Evolutionary conservation across 2,329 filamentous ascomycete genomes (phyloP).

Genomic region (Chaetomiaceae sp.): DNA sequence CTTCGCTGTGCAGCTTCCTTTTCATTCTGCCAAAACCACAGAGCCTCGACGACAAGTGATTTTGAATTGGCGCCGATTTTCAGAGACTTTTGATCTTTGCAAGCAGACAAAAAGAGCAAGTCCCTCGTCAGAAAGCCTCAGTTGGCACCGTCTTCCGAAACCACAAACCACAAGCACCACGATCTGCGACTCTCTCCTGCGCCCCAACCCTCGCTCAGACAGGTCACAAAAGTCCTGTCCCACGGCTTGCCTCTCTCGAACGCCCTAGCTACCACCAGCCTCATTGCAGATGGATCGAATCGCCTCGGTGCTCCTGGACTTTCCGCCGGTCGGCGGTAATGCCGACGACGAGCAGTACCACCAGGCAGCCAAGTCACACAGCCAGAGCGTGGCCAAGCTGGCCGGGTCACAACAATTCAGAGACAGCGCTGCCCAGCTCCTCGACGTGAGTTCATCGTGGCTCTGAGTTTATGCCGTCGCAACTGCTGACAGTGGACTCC

Average conservation of each 20-base stretch:
- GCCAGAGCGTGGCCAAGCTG: conserved; percentile 35
- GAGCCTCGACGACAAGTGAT: no score
- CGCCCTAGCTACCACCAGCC: background rate
- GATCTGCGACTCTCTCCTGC: no score
- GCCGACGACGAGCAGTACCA: conserved; percentile 38
- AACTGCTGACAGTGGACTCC: conserved; percentile 20
- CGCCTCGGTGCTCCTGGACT: conserved; percentile 37
- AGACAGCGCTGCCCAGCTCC: conserved; percentile 34
- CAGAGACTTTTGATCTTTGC: no score
- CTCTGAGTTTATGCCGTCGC: background rate
- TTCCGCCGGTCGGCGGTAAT: conserved; percentile 33
- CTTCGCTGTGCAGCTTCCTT: background rate
- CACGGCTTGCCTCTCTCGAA: background rate
- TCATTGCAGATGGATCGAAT: conserved; percentile 34
- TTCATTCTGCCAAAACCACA: no score
- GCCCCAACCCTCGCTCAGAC: background rate
- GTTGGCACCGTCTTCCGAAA: no score
- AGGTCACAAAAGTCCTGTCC: background rate
- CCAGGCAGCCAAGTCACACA: conserved; percentile 35
- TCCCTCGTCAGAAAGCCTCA: no score
- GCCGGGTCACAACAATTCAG: conserved; percentile 30
- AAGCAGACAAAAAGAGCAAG: no score
- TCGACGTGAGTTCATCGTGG: conserved; percentile 34
- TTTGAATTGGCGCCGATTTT: no score
- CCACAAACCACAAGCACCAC: no score